phyloP scores from a whole-genome alignment of 176 grass and related monocot genomes.

The Alopecurus myosuroides region DNA sequence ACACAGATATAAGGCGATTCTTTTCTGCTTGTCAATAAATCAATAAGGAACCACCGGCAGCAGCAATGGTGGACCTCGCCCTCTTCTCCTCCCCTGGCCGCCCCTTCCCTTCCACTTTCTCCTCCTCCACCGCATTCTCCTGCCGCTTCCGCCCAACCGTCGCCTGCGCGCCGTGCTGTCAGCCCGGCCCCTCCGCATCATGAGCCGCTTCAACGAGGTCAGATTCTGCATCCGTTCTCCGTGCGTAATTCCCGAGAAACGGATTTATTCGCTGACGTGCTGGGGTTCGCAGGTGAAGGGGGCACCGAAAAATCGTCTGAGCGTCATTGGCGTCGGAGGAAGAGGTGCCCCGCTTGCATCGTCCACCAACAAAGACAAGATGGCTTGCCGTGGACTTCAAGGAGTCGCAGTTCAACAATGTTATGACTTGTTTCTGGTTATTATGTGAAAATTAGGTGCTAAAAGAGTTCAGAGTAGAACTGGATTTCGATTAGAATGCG shows the following conservation, averaged over 20 bases:
- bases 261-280: background rate
- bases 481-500: background rate
- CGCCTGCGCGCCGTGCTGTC: constrained; percentile 28
- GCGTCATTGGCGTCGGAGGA: constrained; percentile 14
- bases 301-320: constrained; percentile 46
- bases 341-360: constrained; percentile 23
- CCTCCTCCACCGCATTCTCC: constrained; percentile 26
- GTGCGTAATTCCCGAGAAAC: background rate
- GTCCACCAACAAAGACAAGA: constrained; percentile 27
- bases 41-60: too few species aligned
- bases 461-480: background rate
- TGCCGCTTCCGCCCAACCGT: constrained; percentile 39
- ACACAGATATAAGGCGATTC: too few species aligned
- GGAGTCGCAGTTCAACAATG: constrained; percentile 35
- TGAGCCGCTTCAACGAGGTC: constrained; percentile 38
- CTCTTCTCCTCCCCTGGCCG: too few species aligned
- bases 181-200: background rate
- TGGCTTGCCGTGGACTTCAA: constrained; percentile 45
- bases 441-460: background rate
- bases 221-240: background rate
- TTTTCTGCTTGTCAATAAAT: too few species aligned
- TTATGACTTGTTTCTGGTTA: background rate
- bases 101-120: constrained; percentile 15
- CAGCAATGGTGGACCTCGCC: constrained; percentile 28
- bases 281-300: constrained; percentile 27